A percentile compares a stretch with the other conserved stretches of the same genome.
phyloP scores from a whole-genome alignment of 768 basidiomycete species.

The Tricholoma flavovirens region DNA sequence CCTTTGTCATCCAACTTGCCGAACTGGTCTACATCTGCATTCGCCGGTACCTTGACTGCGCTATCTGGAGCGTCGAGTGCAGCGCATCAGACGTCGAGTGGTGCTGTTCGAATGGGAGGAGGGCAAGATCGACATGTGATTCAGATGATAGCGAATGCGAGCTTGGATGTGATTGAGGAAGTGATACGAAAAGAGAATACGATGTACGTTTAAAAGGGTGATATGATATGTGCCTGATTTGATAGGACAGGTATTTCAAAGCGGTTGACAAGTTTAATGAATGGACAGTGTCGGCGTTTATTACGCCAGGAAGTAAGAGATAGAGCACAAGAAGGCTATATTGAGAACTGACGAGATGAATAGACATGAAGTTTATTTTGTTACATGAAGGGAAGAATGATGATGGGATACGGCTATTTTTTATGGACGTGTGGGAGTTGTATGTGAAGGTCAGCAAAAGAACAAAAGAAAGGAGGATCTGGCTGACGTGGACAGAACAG shows the following conservation, averaged over 20 bases:
- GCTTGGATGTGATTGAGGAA: conserved; percentile 92
- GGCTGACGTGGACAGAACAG: conserved; percentile 34
- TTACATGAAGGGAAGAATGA: conserved; percentile 96
- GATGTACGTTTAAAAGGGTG: conserved; percentile 50
- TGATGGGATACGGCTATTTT: conserved; percentile 90
- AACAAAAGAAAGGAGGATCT: background rate
- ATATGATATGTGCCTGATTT: conserved; percentile 11
- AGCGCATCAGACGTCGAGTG: conserved; percentile 62
- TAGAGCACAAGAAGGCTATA: background rate
- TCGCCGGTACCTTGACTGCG: conserved; percentile 84
- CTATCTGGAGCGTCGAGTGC: conserved; percentile 80
- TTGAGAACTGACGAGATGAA: conserved; percentile 14
- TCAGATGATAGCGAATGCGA: conserved; percentile 98
- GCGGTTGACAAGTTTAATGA: conserved; percentile 97
- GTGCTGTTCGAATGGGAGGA: conserved; percentile 63
- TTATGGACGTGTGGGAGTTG: conserved; percentile 94
- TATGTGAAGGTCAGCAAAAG: conserved; percentile 81
- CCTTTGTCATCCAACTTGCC: conserved; percentile 80
- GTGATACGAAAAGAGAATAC: conserved; percentile 75
- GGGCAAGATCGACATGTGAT: conserved; percentile 91
- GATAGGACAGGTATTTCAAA: conserved; percentile 79
- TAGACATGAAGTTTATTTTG: conserved; percentile 93
- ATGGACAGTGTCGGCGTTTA: conserved; percentile 95
- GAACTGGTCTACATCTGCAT: conserved; percentile 88
- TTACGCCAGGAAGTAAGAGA: conserved; percentile 89